Percentiles rank a stretch among this genome's conserved stretches.
These are phyloP conservation scores for Escovopsis sp. DNA, from an alignment of 2,329 filamentous ascomycete species.

Conservation along the genomic window DNA sequence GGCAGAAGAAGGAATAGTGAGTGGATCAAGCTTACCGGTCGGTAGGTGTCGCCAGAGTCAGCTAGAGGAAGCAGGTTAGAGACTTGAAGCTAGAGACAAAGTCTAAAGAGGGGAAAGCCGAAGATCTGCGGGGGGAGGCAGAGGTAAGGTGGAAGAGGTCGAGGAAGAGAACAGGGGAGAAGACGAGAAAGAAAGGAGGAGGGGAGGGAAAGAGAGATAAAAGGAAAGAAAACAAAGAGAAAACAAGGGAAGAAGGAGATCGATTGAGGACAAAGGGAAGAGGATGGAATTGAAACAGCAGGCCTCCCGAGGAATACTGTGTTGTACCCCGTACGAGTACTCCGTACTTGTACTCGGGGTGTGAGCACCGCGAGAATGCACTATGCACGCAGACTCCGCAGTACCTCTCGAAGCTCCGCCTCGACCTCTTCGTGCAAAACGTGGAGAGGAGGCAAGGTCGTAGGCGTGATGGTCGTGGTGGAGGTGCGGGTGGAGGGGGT, in stretches of 20 bases:
- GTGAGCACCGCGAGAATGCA: no score
- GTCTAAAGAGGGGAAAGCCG: conserved; percentile 6
- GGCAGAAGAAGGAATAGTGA: neutral
- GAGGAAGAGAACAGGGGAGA: no score
- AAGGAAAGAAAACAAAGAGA: conserved; percentile 9
- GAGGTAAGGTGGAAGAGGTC: no score
- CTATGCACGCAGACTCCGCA: no score
- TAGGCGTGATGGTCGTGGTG: no score
- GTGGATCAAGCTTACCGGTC: conserved; percentile 31
- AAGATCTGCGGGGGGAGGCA: conserved; percentile 7
- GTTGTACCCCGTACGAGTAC: no score
- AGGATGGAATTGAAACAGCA: conserved; percentile 18
- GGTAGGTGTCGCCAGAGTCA: conserved; percentile 45
- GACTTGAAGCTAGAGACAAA: conserved; percentile 12
- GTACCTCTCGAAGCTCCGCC: no score
- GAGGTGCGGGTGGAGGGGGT: no score
- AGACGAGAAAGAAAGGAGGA: conserved; percentile 45
- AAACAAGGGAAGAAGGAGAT: conserved; percentile 4
- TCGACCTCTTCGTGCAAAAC: no score
- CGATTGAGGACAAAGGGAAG: conserved; percentile 11
- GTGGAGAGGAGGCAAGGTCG: no score
- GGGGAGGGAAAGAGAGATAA: conserved; percentile 31
- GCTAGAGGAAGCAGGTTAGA: conserved; percentile 35
- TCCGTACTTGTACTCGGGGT: no score
- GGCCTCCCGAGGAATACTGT: no score